Conservation (phyloP, 768 basidiomycete genomes). For the Kwoniella newhampshirensis region DNA sequence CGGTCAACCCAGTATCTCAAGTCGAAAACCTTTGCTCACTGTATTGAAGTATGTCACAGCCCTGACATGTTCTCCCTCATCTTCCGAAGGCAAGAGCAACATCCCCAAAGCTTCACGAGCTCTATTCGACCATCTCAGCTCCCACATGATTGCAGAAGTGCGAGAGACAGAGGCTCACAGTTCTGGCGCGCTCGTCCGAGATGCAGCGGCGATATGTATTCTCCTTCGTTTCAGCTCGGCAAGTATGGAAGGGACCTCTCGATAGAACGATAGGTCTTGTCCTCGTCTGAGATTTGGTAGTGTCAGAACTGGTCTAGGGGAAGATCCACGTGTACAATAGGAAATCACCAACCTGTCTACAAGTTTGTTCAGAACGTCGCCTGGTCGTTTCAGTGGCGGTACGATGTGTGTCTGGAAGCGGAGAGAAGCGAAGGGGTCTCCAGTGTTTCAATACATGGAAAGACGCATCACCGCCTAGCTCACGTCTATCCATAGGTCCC, state of each 20-base stretch:
- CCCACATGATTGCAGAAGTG: neutral
- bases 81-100: constrained; percentile 49
- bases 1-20: too few species aligned
- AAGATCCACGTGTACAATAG: neutral
- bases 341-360: constrained; percentile 43
- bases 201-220: constrained; percentile 69
- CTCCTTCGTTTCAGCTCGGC: constrained; percentile 57
- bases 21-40: constrained; percentile 18
- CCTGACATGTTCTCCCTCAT: constrained; percentile 38
- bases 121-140: constrained; percentile 54
- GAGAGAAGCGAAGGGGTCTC: neutral
- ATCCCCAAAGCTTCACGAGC: constrained; percentile 70
- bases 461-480: constrained; percentile 56
- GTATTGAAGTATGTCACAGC: constrained; percentile 55
- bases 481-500: constrained; percentile 80
- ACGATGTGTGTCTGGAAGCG: constrained; percentile 43
- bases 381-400: constrained; percentile 53
- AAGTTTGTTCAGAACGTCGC: constrained; percentile 51
- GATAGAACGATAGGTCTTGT: constrained; percentile 67
- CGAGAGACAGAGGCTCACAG: constrained; percentile 69
- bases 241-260: constrained; percentile 72
- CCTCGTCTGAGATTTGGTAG: constrained; percentile 58
- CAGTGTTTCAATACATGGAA: constrained; percentile 2
- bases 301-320: neutral
- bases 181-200: constrained; percentile 67